Evolutionary conservation across 768 basidiomycete genomes (phyloP), one percentile per base, ranked within the genome.

Genomic region (Podaxis pistillaris): DNA sequence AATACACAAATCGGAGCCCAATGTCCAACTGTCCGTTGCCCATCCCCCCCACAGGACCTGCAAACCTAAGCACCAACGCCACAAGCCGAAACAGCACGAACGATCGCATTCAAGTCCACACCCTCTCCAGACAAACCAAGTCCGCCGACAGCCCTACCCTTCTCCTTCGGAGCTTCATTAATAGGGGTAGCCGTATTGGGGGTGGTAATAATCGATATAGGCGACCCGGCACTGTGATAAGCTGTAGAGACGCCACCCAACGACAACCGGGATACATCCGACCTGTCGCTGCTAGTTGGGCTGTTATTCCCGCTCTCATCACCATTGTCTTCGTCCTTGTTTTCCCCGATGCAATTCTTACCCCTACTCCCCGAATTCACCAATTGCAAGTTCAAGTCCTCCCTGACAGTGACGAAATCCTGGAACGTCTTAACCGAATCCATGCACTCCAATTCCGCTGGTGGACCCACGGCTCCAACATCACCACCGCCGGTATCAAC

Each of bases 281-380:
- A 65, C 37, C 57, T 38, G 19, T 44, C 17, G 50, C 64, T 65
- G 19, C 56, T 58, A 38, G 60, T 47, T 11, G 64, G 64, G 28
- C 64, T 65, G 9, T 36, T 57, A 12, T 51, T 40, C 44, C 26
- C 54, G 22, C 26, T 53, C 28, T 50, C 63, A 36, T 22, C 38
- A 13, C 37, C 59, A 3, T 15, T 22, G n/a, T 11, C 26, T 49
- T 38, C n/a, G 12, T 17, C 24, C 22, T 38, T 19, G 28, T 22
- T n/a, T 33, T 47, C 36, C 50, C 50, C 44, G 1, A 15, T 26
- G 26, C 2, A 15, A 28, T 28, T 36, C 17, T 30, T 40, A 33
- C 30, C 49, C 4, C 57, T 47, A 19, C 26, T 5, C 15, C 49
- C 50, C 26, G 19, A 26, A 8, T 40, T 24, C 38, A n/a, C 5